phyloP scores from a whole-genome alignment of 768 basidiomycete species.

The Amylocystis lapponica region DNA sequence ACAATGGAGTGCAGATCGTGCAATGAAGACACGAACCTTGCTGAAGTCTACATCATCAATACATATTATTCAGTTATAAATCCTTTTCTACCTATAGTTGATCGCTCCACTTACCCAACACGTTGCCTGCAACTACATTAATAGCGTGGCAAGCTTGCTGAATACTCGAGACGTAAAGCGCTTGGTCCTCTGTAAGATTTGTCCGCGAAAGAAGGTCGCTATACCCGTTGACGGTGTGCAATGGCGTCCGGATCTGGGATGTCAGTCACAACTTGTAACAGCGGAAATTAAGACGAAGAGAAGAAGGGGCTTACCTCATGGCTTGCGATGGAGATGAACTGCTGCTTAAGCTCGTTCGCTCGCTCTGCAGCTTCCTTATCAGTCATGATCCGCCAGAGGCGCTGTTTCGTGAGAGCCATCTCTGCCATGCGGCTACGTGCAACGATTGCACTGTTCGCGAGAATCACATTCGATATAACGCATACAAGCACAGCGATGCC shows the following conservation, averaged over 20 bases:
- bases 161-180: slow-evolving; percentile 21
- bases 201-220: slow-evolving; percentile 22
- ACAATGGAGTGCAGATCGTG: not conserved
- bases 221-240: slow-evolving; percentile 26
- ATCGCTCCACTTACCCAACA: slow-evolving; percentile 15
- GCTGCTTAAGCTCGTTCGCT: slow-evolving; percentile 25
- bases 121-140: slow-evolving; percentile 26
- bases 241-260: slow-evolving; percentile 23
- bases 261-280: no score
- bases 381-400: slow-evolving; percentile 25
- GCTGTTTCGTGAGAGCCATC: slow-evolving; percentile 21
- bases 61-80: not conserved
- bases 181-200: slow-evolving; percentile 19
- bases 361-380: slow-evolving; percentile 27
- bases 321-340: slow-evolving; percentile 25
- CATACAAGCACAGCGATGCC: slow-evolving; percentile 19
- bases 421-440: slow-evolving; percentile 25
- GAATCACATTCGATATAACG: slow-evolving; percentile 21
- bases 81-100: not conserved
- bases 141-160: slow-evolving; percentile 26
- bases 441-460: slow-evolving; percentile 20
- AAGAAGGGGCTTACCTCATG: slow-evolving; percentile 20
- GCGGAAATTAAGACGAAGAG: no score
- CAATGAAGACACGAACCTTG: slow-evolving; percentile 16
- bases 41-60: slow-evolving; percentile 16